Evolutionary conservation across 2,329 filamentous ascomycete genomes (phyloP), one percentile per base, ranked within the genome.

Genomic region (Fusarium sp.): DNA sequence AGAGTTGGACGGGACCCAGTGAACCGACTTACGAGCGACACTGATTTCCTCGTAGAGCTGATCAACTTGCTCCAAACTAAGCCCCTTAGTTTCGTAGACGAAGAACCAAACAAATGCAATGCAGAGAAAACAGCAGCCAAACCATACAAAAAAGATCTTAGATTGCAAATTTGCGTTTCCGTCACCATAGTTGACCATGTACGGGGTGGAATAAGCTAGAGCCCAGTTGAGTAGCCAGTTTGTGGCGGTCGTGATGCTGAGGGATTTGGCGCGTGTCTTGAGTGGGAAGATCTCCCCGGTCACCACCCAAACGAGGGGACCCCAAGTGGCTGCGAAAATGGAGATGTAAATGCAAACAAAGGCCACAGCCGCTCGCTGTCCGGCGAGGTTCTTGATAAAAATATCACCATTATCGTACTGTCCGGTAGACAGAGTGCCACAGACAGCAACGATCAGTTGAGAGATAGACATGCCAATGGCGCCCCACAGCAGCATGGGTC

Each of bases 41-140:
- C 76, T 77, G 27, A 91, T 85, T 78, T 92, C 91, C 22, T 81
- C 82, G 79, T 94, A 95, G 51, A 95, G 80, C 82, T 93, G 88
- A 76, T 97, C 93, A 62, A 97, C 90, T 80, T 97, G 88, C 80
- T 97, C 94, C 24, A 97, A 87, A 0, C 88, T 90, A 15, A 94
- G 86, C 18, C 92, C 92, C 85, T 97, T 97, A 60, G 94, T 97
- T 84, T 96, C 94, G 77, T 95, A 95, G 76, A 97, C 89, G 81
- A 90, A 88, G 78, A 91, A 91, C 77, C 88, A 92, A 18, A 92
- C 91, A 76, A 93, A 93, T 13, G 89, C 82, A 69, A 93, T 91
- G 78, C 90, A 91, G 52, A 91, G 66, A 78, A 92, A 90, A 82
- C 91, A 94, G 74, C 86, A 87, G 9, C 80, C 89, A 65, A 91